Base-by-base conservation (phyloP, 2,329 filamentous ascomycete species). In the Botrytis fabae region DNA sequence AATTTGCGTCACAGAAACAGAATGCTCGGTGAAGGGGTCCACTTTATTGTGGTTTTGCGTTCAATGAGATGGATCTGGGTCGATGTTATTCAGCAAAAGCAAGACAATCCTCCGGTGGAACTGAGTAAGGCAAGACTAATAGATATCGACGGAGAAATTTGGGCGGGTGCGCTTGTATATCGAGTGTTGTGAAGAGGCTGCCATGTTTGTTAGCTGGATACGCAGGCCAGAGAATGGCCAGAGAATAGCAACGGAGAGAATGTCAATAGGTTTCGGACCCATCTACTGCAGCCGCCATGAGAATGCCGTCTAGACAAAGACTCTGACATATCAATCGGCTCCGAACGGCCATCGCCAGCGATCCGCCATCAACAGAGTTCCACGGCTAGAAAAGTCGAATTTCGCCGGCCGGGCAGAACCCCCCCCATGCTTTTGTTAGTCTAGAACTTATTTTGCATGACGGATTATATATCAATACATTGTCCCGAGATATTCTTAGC, bases 1-100 rank as follows among this genome's bases (percentile, higher is more conserved):
- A 51, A 65, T 68, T 68, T 68, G 64, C 35, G 48, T 40, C 64
- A 68, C 64, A 28, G 64, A 66, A 54, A 46, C 28, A 44, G 61
- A 63, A 63, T 57, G 64, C 46, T 68, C 64, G 63, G 63, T 66
- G 63, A 66, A 20, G 32, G 44, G 46, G 22, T 66, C 63, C 63
- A 66, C 63, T 66, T 66, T 48, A 48, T 65, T 65, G 18, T 65
- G 62, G 62, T 32, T 44, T 25, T 48, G n/a, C 51, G 51, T 54
- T 16, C 14, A 51, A 51, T 51, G 46, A 18, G 46, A 46, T 46
- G 28, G 38, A 40, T 28, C 38, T 38, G 38, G 38, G 38, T 38
- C 38, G 38, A 38, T 10, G 35, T 62, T 62, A 62, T 14, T 62
- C 35, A 62, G 35, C 60, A 62, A 61, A 25, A n/a, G 60, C 35